phyloP scores from a whole-genome alignment of 1,139 yeast species.

The Cylindricascospora bacillispora region DNA sequence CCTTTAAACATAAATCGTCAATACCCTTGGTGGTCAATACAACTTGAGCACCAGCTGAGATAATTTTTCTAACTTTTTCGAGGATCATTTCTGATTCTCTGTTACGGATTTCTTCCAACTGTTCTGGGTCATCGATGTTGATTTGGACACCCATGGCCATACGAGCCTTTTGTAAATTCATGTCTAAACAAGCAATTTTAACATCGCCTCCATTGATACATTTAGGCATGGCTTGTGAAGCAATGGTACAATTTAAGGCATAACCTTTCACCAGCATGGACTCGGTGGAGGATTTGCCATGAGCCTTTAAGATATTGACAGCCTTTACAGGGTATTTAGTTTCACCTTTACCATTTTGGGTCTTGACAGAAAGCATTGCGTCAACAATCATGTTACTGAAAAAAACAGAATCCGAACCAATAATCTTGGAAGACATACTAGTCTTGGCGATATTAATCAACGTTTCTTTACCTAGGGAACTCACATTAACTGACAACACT shows the following conservation, averaged over 20 bases:
- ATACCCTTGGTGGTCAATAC: slow-evolving; percentile 95
- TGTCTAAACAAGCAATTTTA: slow-evolving; percentile 85
- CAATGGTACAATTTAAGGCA: slow-evolving; percentile 94
- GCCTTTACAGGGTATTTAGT: slow-evolving; percentile 94
- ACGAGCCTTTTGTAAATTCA: slow-evolving; percentile 88
- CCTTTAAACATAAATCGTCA: slow-evolving; percentile 90
- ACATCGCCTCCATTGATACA: slow-evolving; percentile 42
- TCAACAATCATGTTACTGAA: slow-evolving; percentile 88
- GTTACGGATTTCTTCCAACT: slow-evolving; percentile 87
- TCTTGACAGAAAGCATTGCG: slow-evolving; percentile 90
- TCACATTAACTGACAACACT: slow-evolving; percentile 72
- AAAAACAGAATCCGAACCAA: slow-evolving; percentile 90
- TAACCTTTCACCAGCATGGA: slow-evolving; percentile 84
- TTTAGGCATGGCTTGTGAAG: slow-evolving; percentile 93
- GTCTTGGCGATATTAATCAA: slow-evolving; percentile 85
- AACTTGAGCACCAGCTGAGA: slow-evolving; percentile 91
- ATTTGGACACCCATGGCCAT: slow-evolving; percentile 99
- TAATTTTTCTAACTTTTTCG: slow-evolving; percentile 78
- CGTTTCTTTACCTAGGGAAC: slow-evolving; percentile 71
- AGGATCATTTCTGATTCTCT: slow-evolving; percentile 86
- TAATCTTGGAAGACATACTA: slow-evolving; percentile 92
- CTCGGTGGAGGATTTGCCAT: slow-evolving; percentile 85
- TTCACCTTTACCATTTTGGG: slow-evolving; percentile 81
- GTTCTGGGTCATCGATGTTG: slow-evolving; percentile 95
- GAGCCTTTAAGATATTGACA: slow-evolving; percentile 89